Base-by-base conservation (phyloP, 306 rosid species). In the Lathyrus sativus region DNA sequence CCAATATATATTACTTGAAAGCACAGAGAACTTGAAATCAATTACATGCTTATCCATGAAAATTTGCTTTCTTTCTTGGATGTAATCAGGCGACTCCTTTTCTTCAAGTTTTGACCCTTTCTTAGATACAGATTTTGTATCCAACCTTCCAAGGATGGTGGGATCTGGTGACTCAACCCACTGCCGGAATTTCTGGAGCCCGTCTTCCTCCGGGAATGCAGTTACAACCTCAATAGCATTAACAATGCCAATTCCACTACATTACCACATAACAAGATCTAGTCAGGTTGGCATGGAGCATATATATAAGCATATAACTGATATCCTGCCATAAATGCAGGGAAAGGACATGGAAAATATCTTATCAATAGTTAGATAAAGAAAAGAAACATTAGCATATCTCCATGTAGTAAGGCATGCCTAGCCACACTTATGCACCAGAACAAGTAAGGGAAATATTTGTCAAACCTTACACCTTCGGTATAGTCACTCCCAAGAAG, bases 141-240 rank as follows among this genome's bases (percentile, higher is more conserved):
- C 84, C 75, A 80, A 75, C 83, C 56, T 80, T 74, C 95, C 90
- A 41, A 92, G 79, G 62, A 92, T 92, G 81, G 91, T 76, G 54
- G 96, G 96, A 83, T 92, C 98, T 12, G 98, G 98, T 55, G 98
- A 89, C 86, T 92, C 98, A 67, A 92, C 86, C 98, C 96, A 92
- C 64, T 86, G 81, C 66, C 88, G 87, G 74, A 92, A 92, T 75
- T 86, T 80, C 71, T 66, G 65, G 54, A 92, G 91, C 55, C 96
- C 96, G 71, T 88, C 89, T 59, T 89, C 91, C 83, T 88, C 96
- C 6, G 98, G 96, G 78, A 92, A 92, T 39, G 98, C 96, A 75
- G 83, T 81, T 57, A 92, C 66, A 77, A 92, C 98, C 85, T 92
- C 98, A 80, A 92, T 82, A 42, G 98, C 98, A 79, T 92, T 89